These are phyloP conservation scores for Debaryomycetaceae sp. DNA, from an alignment of 1,139 yeast species.

Conservation along the genomic window DNA sequence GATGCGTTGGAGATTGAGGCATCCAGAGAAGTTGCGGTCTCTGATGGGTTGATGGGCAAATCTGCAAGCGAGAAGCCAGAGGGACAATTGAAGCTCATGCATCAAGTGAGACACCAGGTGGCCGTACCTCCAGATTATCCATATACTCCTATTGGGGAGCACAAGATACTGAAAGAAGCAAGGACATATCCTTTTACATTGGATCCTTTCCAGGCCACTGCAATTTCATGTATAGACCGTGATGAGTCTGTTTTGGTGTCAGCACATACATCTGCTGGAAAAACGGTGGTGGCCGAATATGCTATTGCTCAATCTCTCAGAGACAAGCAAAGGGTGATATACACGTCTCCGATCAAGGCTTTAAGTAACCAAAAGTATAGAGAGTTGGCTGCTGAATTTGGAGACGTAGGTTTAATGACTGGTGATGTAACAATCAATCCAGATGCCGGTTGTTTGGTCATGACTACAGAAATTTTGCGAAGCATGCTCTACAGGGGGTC, in stretches of 20 bases:
- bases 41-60: slow-evolving; percentile 60
- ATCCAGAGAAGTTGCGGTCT: slow-evolving; percentile 78
- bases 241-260: slow-evolving; percentile 95
- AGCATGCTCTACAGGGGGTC: slow-evolving; percentile 93
- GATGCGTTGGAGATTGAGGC: slow-evolving; percentile 92
- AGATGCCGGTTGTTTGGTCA: slow-evolving; percentile 93
- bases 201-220: slow-evolving; percentile 96
- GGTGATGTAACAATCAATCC: slow-evolving; percentile 98
- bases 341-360: slow-evolving; percentile 97
- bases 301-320: slow-evolving; percentile 93
- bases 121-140: slow-evolving; percentile 92
- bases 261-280: slow-evolving; percentile 99
- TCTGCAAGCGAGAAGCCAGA: slow-evolving; percentile 32
- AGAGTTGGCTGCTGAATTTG: slow-evolving; percentile 87
- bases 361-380: slow-evolving; percentile 94
- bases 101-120: slow-evolving; percentile 96
- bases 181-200: slow-evolving; percentile 86
- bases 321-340: slow-evolving; percentile 90
- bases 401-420: slow-evolving; percentile 95
- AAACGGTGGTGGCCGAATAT: slow-evolving; percentile 97
- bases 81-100: slow-evolving; percentile 67
- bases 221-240: slow-evolving; percentile 90
- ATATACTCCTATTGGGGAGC: slow-evolving; percentile 84
- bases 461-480: slow-evolving; percentile 95
- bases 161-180: slow-evolving; percentile 70